Evolutionary conservation across 495 filamentous ascomycete species (phyloP).

Genomic region (Oidiodendron maius): DNA sequence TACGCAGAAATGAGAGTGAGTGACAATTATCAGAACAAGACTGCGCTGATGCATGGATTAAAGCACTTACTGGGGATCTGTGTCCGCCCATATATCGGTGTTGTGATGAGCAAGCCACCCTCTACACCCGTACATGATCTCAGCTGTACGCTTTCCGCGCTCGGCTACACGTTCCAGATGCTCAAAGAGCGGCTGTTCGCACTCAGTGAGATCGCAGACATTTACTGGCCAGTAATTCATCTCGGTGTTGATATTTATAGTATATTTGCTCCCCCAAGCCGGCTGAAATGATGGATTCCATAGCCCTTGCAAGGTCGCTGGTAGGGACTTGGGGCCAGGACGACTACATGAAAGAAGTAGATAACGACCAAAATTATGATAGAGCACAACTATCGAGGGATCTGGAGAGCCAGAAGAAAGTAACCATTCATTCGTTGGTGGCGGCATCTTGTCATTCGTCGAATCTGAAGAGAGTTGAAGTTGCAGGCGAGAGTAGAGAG

Average conservation of each 20-base stretch:
- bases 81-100: conserved; percentile 45
- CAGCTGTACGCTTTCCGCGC: conserved; percentile 32
- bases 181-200: conserved; percentile 30
- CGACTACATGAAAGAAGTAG: conserved; percentile 41
- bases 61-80: conserved; percentile 27
- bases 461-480: conserved; percentile 3
- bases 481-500: conserved; percentile 2
- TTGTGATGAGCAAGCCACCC: conserved; percentile 42
- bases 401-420: conserved; percentile 22
- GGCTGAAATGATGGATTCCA: conserved; percentile 47
- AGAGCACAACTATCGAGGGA: conserved; percentile 34
- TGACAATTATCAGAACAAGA: too few relatives aligned
- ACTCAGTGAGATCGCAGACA: conserved; percentile 35
- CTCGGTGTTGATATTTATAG: conserved; percentile 53
- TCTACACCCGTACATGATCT: conserved; percentile 41
- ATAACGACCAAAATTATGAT: conserved; percentile 43
- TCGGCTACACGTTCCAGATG: conserved; percentile 31
- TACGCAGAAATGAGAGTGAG: neutral
- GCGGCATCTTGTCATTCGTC: neutral
- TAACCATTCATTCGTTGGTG: conserved; percentile 11
- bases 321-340: conserved; percentile 26
- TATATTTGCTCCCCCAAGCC: conserved; percentile 50
- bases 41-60: too few relatives aligned
- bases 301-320: conserved; percentile 53
- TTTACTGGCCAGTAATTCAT: conserved; percentile 57